A percentile compares a stretch with the other conserved stretches of the same genome.
Evolutionary conservation across 192 early-diverging fungal genomes (phyloP).

Genomic region (Coemansia guatemalensis): DNA sequence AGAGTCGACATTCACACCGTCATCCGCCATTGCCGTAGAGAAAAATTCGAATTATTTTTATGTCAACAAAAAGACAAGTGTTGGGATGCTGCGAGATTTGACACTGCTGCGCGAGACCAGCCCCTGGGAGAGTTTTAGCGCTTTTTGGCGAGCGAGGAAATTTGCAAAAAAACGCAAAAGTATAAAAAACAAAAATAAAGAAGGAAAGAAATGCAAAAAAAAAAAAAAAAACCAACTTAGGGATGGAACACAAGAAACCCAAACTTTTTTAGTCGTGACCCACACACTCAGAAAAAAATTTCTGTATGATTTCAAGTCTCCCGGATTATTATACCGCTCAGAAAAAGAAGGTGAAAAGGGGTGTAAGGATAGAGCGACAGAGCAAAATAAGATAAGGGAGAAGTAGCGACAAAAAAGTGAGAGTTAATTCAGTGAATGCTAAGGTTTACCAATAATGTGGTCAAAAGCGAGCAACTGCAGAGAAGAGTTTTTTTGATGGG

Average conservation of each 20-base stretch:
- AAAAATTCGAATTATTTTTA: background rate
- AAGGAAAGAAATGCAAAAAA: conserved; percentile 1
- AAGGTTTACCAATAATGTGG: background rate
- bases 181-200: conserved; percentile 5
- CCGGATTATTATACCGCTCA: conserved; percentile 6
- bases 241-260: background rate
- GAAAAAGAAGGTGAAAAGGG: background rate
- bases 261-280: background rate
- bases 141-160: background rate
- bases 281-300: conserved; percentile 6
- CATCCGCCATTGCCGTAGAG: conserved; percentile 40
- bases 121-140: background rate
- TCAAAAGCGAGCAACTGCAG: background rate
- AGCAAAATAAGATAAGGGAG: background rate
- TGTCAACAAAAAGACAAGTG: conserved; percentile 3
- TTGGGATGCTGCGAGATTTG: conserved; percentile 4
- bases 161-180: background rate
- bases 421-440: background rate
- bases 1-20: conserved; percentile 51
- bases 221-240: too few species aligned
- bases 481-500: background rate
- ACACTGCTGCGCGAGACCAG: conserved; percentile 2
- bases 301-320: background rate
- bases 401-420: background rate
- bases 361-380: background rate